Conservation (phyloP, 371 early-diverging fungal genomes). For the Apophysomyces elegans region DNA sequence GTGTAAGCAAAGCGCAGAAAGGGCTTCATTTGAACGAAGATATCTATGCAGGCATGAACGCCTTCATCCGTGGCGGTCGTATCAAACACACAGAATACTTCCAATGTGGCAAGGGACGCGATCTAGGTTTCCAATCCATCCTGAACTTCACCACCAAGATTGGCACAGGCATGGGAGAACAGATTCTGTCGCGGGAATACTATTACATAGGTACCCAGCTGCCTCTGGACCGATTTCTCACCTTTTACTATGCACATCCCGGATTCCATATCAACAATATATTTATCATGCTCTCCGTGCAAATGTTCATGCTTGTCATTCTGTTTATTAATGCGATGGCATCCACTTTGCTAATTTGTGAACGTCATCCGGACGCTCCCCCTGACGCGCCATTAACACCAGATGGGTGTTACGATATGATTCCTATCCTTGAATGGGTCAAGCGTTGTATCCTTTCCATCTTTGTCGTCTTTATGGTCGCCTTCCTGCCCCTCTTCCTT, state of each 20-base stretch:
- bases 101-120: conserved; percentile 93
- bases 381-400: conserved; percentile 48
- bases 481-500: conserved; percentile 83
- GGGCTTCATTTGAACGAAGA: conserved; percentile 93
- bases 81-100: conserved; percentile 92
- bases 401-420: conserved; percentile 70
- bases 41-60: conserved; percentile 93
- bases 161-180: conserved; percentile 93
- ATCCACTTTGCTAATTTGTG: conserved; percentile 55
- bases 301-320: conserved; percentile 83
- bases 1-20: conserved; percentile 89
- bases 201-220: conserved; percentile 87
- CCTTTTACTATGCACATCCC: conserved; percentile 89
- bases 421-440: conserved; percentile 80
- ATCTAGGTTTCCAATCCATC: conserved; percentile 89
- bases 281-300: conserved; percentile 87
- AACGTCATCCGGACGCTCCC: conserved; percentile 46
- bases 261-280: conserved; percentile 94
- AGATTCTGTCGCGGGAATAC: conserved; percentile 89
- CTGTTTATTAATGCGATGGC: conserved; percentile 73
- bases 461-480: conserved; percentile 74
- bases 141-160: conserved; percentile 91
- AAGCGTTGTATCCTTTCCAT: conserved; percentile 79
- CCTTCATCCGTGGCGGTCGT: conserved; percentile 82
- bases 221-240: conserved; percentile 84